Evolutionary conservation across 2,329 filamentous ascomycete species (phyloP), one percentile per base, ranked within the genome.

Genomic region (Paradendryphiella salina): DNA sequence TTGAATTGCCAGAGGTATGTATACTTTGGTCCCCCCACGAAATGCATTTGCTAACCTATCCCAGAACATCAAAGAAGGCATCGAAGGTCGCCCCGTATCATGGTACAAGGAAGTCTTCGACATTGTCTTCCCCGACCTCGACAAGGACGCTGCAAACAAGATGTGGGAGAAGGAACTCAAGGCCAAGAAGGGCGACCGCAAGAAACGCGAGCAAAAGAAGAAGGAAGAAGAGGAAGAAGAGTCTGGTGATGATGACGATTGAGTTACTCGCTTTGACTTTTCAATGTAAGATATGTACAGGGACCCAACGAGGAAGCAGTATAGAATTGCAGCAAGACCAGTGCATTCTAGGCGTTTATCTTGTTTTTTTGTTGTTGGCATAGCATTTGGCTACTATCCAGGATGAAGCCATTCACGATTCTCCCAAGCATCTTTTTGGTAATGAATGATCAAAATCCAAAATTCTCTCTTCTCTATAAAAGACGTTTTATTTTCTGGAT

Each of bases 31-130:
- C 1, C 8, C 3, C 7, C 3, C 13, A n/a, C 13, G 3, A 10
- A 15, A 9, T 13, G 8, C 21, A 13, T 9, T 17, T 29, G 38
- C 62, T 66, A 59, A 63, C 63, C 53, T 7, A 15, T 17, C 14
- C 13, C 72, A 99, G 94, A 97, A 97, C 71, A 99, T 99, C 79
- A 99, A 97, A 77, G 84, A 96, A 68, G 92, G 91, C 61, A 89
- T 99, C 56, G 87, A 96, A 75, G 94, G 95, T 66, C 89, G 87
- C 62, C 88, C 94, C 0, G 93, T 93, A 14, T 86, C 83, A 67
- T 99, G 94, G 94, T 99, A 97, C 78, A 82, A 82, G 5, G 91
- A 99, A 61, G 90, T 99, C 42, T 97, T 96, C 72, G 83, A 93
- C 57, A 81, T 96, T 54, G 85, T 97, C 62, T 99, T 99, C 79